A percentile compares a stretch with the other conserved stretches of the same genome.
phyloP scores from a whole-genome alignment of 2,329 filamentous ascomycete genomes.

The Aaosphaeria pasadenensis region DNA sequence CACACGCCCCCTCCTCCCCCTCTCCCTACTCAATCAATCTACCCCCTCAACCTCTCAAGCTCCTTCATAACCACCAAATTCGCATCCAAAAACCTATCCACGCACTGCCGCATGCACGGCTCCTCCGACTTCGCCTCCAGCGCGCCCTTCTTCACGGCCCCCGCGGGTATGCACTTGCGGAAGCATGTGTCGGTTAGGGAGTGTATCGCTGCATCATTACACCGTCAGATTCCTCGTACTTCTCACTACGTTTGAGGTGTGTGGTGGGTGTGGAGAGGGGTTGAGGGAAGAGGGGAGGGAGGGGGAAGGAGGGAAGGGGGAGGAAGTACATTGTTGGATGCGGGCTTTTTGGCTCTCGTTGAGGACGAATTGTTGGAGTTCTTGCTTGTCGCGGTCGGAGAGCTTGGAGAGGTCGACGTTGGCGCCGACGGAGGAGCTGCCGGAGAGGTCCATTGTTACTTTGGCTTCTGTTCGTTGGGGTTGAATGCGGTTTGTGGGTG shows the following conservation, averaged over 20 bases:
- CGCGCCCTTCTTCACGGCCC: slow-evolving; percentile 66
- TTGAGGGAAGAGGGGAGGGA: background rate
- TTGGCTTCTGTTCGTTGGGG: background rate
- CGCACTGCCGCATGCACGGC: slow-evolving; percentile 84
- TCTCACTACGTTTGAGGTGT: too few relatives aligned
- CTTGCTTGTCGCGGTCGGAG: slow-evolving; percentile 76
- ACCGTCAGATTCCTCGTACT: background rate
- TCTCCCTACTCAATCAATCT: background rate
- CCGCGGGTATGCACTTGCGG: slow-evolving; percentile 83
- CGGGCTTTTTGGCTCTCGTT: slow-evolving; percentile 84
- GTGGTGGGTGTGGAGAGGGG: background rate
- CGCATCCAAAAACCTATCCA: slow-evolving; percentile 89
- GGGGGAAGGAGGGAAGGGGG: background rate
- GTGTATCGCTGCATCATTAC: slow-evolving; percentile 53
- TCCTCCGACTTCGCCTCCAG: slow-evolving; percentile 73
- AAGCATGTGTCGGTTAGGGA: slow-evolving; percentile 78
- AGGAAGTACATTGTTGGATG: slow-evolving; percentile 50
- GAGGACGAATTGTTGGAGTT: slow-evolving; percentile 80
- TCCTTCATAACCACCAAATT: slow-evolving; percentile 83
- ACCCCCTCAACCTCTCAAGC: slow-evolving; percentile 58
- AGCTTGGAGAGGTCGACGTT: slow-evolving; percentile 70
- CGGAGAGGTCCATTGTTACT: slow-evolving; percentile 25
- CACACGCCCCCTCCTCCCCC: background rate
- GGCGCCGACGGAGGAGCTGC: slow-evolving; percentile 39
- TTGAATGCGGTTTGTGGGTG: background rate